Evolutionary conservation across 768 basidiomycete species (phyloP).

Genomic region (Rubroboletus satanas): DNA sequence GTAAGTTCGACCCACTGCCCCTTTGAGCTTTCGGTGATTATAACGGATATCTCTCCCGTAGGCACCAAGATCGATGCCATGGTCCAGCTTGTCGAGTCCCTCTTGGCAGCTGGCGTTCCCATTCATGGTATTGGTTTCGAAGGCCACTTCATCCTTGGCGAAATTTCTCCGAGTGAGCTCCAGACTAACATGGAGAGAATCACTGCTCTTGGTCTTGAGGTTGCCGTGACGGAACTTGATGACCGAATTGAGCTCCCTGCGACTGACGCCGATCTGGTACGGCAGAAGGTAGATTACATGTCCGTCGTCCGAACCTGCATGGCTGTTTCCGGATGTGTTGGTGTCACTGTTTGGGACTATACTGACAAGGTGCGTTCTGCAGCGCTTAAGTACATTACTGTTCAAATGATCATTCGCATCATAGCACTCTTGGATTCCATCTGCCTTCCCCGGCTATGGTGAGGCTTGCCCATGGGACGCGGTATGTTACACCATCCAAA

Average conservation of each 20-base stretch:
- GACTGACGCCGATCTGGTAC: constrained; percentile 44
- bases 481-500: background rate
- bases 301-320: constrained; percentile 54
- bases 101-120: constrained; percentile 46
- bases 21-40: background rate
- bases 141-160: constrained; percentile 56
- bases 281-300: constrained; percentile 57
- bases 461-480: constrained; percentile 16
- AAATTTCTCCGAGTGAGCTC: constrained; percentile 45
- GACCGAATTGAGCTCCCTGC: constrained; percentile 53
- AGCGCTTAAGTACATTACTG: constrained; percentile 18
- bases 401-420: background rate
- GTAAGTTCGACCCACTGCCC: constrained; percentile 13
- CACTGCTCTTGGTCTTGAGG: constrained; percentile 58
- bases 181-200: constrained; percentile 48
- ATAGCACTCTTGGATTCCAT: constrained; percentile 17
- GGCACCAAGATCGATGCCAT: constrained; percentile 42
- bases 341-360: constrained; percentile 41
- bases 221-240: constrained; percentile 68
- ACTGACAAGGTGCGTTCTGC: constrained; percentile 30
- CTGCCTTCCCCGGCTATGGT: constrained; percentile 6
- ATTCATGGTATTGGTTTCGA: constrained; percentile 63
- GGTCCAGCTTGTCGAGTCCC: constrained; percentile 47
- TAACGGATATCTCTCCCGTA: background rate
- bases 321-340: constrained; percentile 34